These are phyloP conservation scores for Spongispora temasekensis DNA, from an alignment of 1,284 basidiomycete species.

Conservation along the genomic window DNA sequence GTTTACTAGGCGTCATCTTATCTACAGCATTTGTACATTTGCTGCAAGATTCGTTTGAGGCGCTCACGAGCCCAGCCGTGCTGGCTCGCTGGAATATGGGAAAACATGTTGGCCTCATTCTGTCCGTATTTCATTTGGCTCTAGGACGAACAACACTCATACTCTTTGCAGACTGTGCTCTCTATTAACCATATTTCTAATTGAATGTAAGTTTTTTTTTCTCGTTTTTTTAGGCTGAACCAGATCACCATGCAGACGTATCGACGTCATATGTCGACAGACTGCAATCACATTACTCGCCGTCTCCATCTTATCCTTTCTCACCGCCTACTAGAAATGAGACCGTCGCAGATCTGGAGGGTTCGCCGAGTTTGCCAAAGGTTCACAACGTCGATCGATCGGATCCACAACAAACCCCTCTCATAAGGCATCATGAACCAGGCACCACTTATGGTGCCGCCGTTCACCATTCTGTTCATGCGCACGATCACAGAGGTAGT, in stretches of 20 bases:
- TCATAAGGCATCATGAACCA: constrained; percentile 10
- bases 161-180: constrained; percentile 52
- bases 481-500: constrained; percentile 3
- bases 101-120: constrained; percentile 65
- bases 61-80: constrained; percentile 50
- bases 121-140: constrained; percentile 47
- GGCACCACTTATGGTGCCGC: constrained; percentile 26
- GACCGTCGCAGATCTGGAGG: constrained; percentile 14
- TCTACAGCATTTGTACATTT: constrained; percentile 80
- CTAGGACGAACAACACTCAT: constrained; percentile 4
- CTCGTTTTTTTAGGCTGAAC: background rate
- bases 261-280: constrained; percentile 73
- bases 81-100: constrained; percentile 48
- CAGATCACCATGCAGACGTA: constrained; percentile 45
- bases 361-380: constrained; percentile 9
- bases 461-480: constrained; percentile 8
- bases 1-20: constrained; percentile 62
- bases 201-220: constrained; percentile 62
- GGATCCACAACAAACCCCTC: constrained; percentile 18
- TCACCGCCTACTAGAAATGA: constrained; percentile 14
- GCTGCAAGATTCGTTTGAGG: constrained; percentile 71
- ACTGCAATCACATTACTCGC: constrained; percentile 60
- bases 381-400: background rate
- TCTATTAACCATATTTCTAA: constrained; percentile 66
- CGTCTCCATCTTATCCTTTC: constrained; percentile 43